Percentiles rank a stretch among this genome's conserved stretches.
Evolutionary conservation across 139 green algal genomes (phyloP).

Genomic region (Chlamydomonas schloesseri): DNA sequence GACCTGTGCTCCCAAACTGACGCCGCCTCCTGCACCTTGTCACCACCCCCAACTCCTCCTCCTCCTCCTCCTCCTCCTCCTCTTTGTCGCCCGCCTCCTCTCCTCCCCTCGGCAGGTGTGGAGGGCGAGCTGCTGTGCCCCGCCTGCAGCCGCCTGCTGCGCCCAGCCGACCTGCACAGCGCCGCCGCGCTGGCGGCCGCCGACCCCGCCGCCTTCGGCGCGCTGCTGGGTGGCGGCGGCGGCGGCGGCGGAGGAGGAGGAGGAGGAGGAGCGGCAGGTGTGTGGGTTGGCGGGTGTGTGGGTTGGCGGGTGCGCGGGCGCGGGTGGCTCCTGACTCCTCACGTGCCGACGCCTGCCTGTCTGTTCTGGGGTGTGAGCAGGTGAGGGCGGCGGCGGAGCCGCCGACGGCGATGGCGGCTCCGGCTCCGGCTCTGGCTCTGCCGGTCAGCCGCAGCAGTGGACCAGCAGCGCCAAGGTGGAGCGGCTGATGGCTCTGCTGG

Average conservation of each 20-base stretch:
- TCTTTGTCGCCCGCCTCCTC: background rate
- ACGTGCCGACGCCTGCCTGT: too few relatives aligned
- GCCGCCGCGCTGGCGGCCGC: slow-evolving; percentile 62
- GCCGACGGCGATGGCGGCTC: slow-evolving; percentile 9
- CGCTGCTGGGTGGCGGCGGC: background rate
- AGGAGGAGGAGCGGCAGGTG: too few relatives aligned
- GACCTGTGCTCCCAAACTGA: too few relatives aligned
- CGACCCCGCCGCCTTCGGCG: slow-evolving; percentile 5
- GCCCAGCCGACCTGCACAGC: slow-evolving; percentile 52
- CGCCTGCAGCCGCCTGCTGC: slow-evolving; percentile 53
- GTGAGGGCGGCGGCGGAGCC: background rate
- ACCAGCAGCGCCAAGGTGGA: slow-evolving; percentile 59
- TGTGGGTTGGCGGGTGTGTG: too few relatives aligned
- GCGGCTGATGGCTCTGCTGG: slow-evolving; percentile 62
- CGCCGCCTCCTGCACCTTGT: too few relatives aligned
- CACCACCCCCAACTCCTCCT: background rate
- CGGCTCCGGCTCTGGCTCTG: too few relatives aligned
- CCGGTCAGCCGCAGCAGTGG: slow-evolving; percentile 55
- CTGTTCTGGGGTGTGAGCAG: too few relatives aligned
- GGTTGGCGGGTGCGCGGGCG: too few relatives aligned
- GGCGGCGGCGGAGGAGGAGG: too few relatives aligned
- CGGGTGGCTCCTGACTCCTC: too few relatives aligned
- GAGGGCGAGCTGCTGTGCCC: slow-evolving; percentile 63
- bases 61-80: too few relatives aligned
- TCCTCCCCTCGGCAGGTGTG: background rate